Conservation (phyloP, 805 yeast species). For the Yarrowia osloensis region DNA sequence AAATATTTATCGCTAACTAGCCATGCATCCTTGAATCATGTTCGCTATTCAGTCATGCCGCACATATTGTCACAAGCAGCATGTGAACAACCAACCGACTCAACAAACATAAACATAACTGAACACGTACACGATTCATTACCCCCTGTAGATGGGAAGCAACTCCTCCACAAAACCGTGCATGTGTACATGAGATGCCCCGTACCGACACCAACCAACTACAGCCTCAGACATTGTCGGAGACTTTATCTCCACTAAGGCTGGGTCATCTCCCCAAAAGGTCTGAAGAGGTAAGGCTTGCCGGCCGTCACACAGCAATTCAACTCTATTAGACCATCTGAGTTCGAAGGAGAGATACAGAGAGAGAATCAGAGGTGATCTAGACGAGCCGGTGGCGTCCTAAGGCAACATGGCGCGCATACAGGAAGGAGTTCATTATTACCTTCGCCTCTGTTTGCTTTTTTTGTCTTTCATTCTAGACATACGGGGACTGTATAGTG, state of each 20-base stretch:
- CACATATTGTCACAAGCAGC: no score
- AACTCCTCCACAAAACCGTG: background rate
- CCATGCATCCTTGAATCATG: background rate
- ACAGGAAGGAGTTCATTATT: no score
- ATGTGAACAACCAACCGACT: no score
- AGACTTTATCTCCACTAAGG: background rate
- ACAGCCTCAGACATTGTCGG: background rate
- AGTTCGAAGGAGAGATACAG: background rate
- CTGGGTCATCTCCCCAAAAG: background rate
- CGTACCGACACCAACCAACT: background rate
- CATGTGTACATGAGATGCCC: no score
- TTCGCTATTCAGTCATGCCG: no score
- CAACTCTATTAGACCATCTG: background rate
- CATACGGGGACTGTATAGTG: background rate
- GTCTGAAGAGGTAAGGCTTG: background rate
- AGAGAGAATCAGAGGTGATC: background rate
- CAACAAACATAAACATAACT: background rate
- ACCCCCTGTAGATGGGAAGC: no score
- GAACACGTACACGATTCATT: no score
- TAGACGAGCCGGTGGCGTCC: no score
- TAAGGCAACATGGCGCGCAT: no score
- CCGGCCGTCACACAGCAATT: background rate
- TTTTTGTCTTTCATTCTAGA: background rate
- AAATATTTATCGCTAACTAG: conserved; percentile 18
- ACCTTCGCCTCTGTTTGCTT: background rate